Percentiles rank a stretch among this genome's conserved stretches.
Evolutionary conservation across 306 rosid genomes (phyloP).

Genomic region (Quercus ilex): DNA sequence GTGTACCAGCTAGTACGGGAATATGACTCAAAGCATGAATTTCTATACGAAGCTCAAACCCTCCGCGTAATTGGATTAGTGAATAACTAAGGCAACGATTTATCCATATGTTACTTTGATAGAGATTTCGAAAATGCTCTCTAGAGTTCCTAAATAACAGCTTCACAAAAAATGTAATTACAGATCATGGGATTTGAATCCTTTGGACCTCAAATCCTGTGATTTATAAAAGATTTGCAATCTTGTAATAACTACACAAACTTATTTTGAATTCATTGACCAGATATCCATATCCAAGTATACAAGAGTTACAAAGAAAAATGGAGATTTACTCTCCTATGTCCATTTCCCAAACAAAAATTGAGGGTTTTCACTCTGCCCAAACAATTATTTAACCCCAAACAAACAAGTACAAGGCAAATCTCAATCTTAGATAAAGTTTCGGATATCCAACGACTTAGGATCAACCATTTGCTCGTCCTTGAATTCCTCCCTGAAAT

Average conservation of each 20-base stretch:
- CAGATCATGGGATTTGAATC: neutral
- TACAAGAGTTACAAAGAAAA: constrained; percentile 23
- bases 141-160: neutral
- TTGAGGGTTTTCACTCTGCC: constrained; percentile 30
- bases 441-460: constrained; percentile 84
- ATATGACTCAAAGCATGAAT: neutral
- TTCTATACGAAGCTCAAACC: neutral
- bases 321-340: constrained; percentile 30
- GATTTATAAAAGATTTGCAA: neutral
- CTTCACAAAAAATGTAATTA: neutral
- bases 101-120: neutral
- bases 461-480: constrained; percentile 57
- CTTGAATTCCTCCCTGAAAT: constrained; percentile 95
- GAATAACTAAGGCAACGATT: neutral
- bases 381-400: constrained; percentile 26
- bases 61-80: neutral
- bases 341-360: constrained; percentile 26
- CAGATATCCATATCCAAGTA: neutral
- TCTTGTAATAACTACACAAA: neutral
- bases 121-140: neutral
- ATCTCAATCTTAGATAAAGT: constrained; percentile 51
- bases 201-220: neutral
- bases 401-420: constrained; percentile 1
- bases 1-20: too few species aligned
- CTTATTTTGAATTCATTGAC: neutral